A percentile compares a stretch with the other conserved stretches of the same genome.
Evolutionary conservation across 768 basidiomycete genomes (phyloP).

Genomic region (Trametes villosa): DNA sequence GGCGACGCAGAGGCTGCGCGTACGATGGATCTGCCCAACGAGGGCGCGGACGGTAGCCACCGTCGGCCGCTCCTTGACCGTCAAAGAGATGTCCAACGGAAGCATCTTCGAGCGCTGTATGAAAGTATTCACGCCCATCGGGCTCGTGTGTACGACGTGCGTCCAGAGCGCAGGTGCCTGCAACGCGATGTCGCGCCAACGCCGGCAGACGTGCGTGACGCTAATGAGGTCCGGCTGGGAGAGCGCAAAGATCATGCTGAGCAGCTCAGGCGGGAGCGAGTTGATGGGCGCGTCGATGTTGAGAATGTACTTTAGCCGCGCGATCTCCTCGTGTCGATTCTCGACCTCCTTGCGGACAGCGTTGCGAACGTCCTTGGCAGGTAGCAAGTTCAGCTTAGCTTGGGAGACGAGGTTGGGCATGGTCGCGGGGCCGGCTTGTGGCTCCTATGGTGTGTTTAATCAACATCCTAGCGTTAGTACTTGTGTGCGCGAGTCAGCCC

Average conservation of each 20-base stretch:
- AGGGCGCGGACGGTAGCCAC: neutral
- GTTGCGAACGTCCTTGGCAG: no score
- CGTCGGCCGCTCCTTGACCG: neutral
- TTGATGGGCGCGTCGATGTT: neutral
- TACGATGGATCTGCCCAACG: neutral
- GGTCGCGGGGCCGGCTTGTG: no score
- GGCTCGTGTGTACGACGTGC: neutral
- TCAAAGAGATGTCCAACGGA: neutral
- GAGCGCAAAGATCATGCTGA: neutral
- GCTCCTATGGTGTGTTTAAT: no score
- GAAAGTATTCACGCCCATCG: neutral
- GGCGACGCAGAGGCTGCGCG: neutral
- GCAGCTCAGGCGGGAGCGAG: neutral
- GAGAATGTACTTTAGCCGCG: neutral
- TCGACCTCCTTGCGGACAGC: no score
- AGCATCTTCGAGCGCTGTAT: neutral
- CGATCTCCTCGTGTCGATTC: neutral
- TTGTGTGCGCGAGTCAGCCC: no score
- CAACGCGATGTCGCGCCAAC: neutral
- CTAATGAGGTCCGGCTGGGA: neutral
- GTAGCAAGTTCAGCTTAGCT: no score
- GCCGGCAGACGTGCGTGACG: neutral
- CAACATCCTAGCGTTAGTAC: no score
- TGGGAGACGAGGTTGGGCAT: no score
- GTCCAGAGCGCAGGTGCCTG: neutral